Evolutionary conservation across 805 yeast species (phyloP).

Genomic region (Lachancea nothofagi): DNA sequence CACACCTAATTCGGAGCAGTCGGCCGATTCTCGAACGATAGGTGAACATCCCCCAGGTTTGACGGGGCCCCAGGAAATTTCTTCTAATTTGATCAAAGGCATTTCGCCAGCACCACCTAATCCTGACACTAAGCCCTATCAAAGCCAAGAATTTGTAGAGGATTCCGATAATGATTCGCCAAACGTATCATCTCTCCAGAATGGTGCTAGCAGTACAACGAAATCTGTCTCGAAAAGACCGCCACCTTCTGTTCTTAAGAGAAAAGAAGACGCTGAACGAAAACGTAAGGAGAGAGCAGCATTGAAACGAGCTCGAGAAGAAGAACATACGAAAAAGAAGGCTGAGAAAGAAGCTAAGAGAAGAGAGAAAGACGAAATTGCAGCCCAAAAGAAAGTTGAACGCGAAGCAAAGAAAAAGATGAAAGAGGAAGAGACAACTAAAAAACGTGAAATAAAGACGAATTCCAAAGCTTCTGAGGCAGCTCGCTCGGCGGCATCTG

Average conservation of each 20-base stretch:
- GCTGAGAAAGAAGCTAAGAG: conserved; percentile 13
- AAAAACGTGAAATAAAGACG: conserved; percentile 5
- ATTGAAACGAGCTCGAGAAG: conserved; percentile 13
- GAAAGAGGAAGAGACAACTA: conserved; percentile 11
- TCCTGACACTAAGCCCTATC: conserved; percentile 5
- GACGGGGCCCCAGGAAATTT: background rate
- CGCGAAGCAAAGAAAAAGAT: conserved; percentile 10
- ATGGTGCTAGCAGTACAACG: background rate
- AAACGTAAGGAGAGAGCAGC: conserved; percentile 15
- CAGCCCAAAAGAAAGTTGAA: conserved; percentile 12
- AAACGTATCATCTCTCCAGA: background rate
- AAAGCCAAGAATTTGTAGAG: conserved; percentile 12
- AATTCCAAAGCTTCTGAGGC: conserved; percentile 3
- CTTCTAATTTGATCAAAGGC: background rate
- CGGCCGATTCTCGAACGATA: background rate
- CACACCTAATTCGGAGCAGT: background rate
- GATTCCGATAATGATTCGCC: conserved; percentile 11
- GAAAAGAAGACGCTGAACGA: conserved; percentile 14
- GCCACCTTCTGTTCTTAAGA: conserved; percentile 11
- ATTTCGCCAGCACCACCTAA: conserved; percentile 10
- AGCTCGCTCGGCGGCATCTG: background rate
- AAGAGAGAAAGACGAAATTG: conserved; percentile 10
- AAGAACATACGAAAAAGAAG: conserved; percentile 10
- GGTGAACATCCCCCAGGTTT: background rate
- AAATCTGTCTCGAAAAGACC: conserved; percentile 4